Evolutionary conservation across 768 basidiomycete genomes (phyloP).

Genomic region (Rhizopogon vesiculosus): DNA sequence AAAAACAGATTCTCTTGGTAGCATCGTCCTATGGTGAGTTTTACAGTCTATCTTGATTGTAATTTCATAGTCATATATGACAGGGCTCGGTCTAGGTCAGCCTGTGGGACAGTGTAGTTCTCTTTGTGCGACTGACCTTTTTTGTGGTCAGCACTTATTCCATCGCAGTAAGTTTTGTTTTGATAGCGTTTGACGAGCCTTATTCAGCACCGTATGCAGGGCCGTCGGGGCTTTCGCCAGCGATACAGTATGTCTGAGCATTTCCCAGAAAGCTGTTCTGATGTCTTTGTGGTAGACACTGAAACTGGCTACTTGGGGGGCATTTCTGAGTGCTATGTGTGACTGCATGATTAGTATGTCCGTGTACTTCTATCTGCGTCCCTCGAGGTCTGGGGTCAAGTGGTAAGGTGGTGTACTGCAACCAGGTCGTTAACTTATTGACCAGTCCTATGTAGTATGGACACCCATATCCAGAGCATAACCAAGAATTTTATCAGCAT

Average conservation of each 20-base stretch:
- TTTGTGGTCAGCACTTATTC: not conserved
- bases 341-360: not conserved
- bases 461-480: not conserved
- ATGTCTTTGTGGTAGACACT: not conserved
- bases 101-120: not conserved
- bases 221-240: not conserved
- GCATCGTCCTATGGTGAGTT: not conserved
- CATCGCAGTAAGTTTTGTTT: not conserved
- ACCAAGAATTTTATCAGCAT: not conserved
- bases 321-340: not conserved
- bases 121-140: not conserved
- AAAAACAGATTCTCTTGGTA: not conserved
- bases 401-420: not conserved
- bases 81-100: conserved; percentile 1
- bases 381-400: not conserved
- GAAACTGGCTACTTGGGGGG: not conserved
- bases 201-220: not conserved
- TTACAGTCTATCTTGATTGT: not conserved
- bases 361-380: not conserved
- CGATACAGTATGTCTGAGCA: not conserved
- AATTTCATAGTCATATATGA: not conserved
- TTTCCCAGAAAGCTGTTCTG: not conserved
- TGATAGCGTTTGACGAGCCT: not conserved
- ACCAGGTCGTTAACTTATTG: not conserved
- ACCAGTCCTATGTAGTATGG: not conserved